phyloP scores from a whole-genome alignment of 73 alveolate species.

The Paramecium sexaurelia region DNA sequence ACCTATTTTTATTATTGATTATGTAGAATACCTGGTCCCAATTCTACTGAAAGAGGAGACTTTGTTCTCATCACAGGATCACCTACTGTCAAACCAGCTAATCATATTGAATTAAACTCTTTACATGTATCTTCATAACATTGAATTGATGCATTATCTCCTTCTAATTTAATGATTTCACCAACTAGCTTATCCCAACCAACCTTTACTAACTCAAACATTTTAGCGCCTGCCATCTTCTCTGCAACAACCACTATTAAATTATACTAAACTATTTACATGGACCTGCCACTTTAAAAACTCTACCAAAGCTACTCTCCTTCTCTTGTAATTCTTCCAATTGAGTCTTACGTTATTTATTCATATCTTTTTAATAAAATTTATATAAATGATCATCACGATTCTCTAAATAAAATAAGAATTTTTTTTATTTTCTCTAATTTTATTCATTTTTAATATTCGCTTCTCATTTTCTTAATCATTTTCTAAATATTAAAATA shows the following conservation, averaged over 20 bases:
- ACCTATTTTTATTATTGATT: conserved; percentile 66
- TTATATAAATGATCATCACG: not conserved
- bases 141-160: conserved; percentile 98
- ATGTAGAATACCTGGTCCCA: conserved; percentile 95
- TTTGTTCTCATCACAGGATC: conserved; percentile 99
- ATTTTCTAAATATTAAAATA: too few relatives aligned
- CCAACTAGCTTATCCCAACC: conserved; percentile 99
- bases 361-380: conserved; percentile 32
- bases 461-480: not conserved
- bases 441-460: not conserved
- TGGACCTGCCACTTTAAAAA: conserved; percentile 72
- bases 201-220: conserved; percentile 98
- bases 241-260: conserved; percentile 95
- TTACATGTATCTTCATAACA: conserved; percentile 97
- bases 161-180: conserved; percentile 98
- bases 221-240: conserved; percentile 99
- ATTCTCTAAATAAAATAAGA: not conserved
- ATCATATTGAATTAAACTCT: not conserved
- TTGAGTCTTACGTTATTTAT: conserved; percentile 51
- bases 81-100: conserved; percentile 98
- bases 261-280: conserved; percentile 18
- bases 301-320: conserved; percentile 66
- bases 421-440: not conserved
- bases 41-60: conserved; percentile 95
- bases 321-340: conserved; percentile 66